Evolutionary conservation across 129 eudicot species (phyloP).

Genomic region (Sambucus nigra): DNA sequence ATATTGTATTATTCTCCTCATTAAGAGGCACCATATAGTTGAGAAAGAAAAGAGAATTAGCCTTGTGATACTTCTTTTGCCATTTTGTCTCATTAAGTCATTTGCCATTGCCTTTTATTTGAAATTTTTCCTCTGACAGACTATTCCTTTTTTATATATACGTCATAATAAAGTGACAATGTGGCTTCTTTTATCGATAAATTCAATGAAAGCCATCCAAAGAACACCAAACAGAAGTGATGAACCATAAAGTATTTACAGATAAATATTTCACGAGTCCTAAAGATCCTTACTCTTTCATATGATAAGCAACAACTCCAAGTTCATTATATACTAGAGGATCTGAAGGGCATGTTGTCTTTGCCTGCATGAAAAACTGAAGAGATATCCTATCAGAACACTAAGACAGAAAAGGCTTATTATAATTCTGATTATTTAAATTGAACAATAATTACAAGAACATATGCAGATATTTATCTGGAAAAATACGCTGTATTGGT

Average conservation of each 20-base stretch:
- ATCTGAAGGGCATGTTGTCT: conserved; percentile 69
- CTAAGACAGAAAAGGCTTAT: neutral
- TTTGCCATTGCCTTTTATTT: no score
- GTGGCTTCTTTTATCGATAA: neutral
- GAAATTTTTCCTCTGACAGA: no score
- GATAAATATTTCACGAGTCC: neutral
- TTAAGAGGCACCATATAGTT: no score
- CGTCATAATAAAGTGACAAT: no score
- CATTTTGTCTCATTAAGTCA: no score
- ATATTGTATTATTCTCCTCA: no score
- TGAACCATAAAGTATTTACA: neutral
- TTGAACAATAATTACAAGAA: neutral
- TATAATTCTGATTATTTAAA: neutral
- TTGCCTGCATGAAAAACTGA: conserved; percentile 94
- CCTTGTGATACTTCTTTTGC: no score
- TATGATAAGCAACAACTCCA: conserved; percentile 90
- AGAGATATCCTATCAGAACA: conserved; percentile 11
- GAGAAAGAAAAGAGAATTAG: no score
- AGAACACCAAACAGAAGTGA: neutral
- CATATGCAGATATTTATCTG: no score
- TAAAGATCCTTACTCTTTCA: conserved; percentile 66
- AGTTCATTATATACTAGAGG: conserved; percentile 93
- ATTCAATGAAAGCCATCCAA: neutral
- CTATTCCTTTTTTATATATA: no score
- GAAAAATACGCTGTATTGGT: no score